Evolutionary conservation across 345 rosid genomes (phyloP), one percentile per base, ranked within the genome.

Genomic region (Sonneratia caseolaris): DNA sequence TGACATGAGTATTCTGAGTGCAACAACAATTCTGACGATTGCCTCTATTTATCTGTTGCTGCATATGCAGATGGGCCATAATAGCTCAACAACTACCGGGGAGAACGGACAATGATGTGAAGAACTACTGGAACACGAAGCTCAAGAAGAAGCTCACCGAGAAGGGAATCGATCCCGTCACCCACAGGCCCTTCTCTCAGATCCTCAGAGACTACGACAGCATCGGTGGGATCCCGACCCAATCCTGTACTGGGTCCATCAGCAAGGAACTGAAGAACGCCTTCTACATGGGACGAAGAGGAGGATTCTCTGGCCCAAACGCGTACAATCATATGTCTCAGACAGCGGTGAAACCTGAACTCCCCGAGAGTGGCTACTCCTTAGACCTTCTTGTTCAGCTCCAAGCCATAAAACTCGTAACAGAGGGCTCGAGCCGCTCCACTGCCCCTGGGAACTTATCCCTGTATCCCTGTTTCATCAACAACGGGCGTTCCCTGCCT

Each of bases 51-150:
- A 42, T 42, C 45, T 42, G 45, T 42, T 42, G 45, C 10, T 5
- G 45, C 10, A 4, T 42, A 5, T 9, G 2, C 78, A 91, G 98
- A 84, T 91, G 97, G 97, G 79, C 93, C 36, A 83, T 95, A 66
- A 92, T 92, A 73, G 99, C 99, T 65, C 97, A 90, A 71, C 97
- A 87, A 22, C 85, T 95, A 18, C 96, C 97, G 3, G 99, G 97
- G 22, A 86, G 97, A 82, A 92, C 96, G 42, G 97, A 92, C 77
- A 91, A 92, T 62, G 97, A 95, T 75, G 97, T 95, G 73, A 95
- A 95, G 68, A 95, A 90, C 75, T 83, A 88, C 81, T 90, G 99
- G 97, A 95, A 95, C 82, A 84, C 97, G 4, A 92, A 83, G 84
- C 89, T 92, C 37, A 86, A 83, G 80, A 92, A 92, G 84, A 95